Evolutionary conservation across 192 early-diverging fungal species (phyloP).

Genomic region (Spinellus fusiger): DNA sequence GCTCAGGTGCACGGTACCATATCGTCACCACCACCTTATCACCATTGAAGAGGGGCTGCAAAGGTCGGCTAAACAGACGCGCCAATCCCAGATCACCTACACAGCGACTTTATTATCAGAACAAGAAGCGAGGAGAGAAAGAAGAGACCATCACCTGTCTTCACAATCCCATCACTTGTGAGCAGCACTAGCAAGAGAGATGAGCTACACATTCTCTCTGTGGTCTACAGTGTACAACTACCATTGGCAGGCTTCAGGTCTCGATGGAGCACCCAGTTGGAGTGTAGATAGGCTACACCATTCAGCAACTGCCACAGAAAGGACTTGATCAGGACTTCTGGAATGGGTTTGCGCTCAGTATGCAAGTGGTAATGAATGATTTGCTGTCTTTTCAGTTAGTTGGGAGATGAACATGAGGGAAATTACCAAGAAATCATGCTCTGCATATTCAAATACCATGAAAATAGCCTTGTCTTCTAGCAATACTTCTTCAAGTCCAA

Average conservation of each 20-base stretch:
- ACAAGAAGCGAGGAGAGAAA: too few species aligned
- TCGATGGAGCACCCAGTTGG: slow-evolving; percentile 78
- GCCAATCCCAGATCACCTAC: slow-evolving; percentile 93
- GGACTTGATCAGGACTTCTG: slow-evolving; percentile 82
- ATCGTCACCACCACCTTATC: slow-evolving; percentile 91
- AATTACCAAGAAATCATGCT: slow-evolving; percentile 81
- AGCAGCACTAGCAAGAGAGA: slow-evolving; percentile 54
- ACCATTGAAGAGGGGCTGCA: slow-evolving; percentile 73
- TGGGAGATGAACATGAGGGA: background rate
- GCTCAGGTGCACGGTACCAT: slow-evolving; percentile 95
- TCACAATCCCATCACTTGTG: slow-evolving; percentile 82
- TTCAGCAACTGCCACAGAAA: slow-evolving; percentile 85
- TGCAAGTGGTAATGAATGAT: slow-evolving; percentile 89
- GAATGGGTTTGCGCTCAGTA: slow-evolving; percentile 69
- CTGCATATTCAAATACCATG: slow-evolving; percentile 97
- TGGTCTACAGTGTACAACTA: background rate
- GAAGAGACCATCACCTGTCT: slow-evolving; percentile 77
- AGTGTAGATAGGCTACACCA: slow-evolving; percentile 84
- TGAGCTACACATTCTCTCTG: background rate
- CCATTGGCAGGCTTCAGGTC: slow-evolving; percentile 93
- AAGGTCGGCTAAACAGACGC: slow-evolving; percentile 66
- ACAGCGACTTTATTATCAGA: too few species aligned
- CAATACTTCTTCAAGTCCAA: slow-evolving; percentile 81
- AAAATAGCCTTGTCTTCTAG: slow-evolving; percentile 90
- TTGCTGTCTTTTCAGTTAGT: slow-evolving; percentile 40